phyloP scores from a whole-genome alignment of 768 basidiomycete genomes.

The Sistotremastrum suecicum region DNA sequence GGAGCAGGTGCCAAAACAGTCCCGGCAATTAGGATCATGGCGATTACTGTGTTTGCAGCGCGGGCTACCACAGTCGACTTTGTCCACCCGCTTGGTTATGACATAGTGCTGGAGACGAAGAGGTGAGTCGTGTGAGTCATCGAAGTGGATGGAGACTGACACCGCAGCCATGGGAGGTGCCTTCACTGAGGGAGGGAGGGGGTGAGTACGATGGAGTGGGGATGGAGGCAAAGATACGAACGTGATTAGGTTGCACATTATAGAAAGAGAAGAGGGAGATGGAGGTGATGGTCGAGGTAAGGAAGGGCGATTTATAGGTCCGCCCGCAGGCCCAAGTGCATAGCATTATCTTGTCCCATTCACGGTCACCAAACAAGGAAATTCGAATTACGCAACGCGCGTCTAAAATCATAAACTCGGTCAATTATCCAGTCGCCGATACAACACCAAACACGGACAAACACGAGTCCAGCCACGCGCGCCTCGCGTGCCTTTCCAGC shows the following conservation, averaged over 20 bases:
- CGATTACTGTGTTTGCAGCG: constrained; percentile 26
- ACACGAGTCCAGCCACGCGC: constrained; percentile 7
- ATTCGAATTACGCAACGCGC: no score
- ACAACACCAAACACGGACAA: no score
- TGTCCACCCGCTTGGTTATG: constrained; percentile 37
- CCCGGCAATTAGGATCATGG: constrained; percentile 26
- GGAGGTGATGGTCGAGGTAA: constrained; percentile 6
- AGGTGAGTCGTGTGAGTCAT: constrained; percentile 12
- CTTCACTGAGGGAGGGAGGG: constrained; percentile 37
- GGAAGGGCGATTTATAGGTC: constrained; percentile 12
- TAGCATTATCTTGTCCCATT: no score
- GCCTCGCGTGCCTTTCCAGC: constrained; percentile 20
- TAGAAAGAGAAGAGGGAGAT: constrained; percentile 4
- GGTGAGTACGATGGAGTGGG: constrained; percentile 8
- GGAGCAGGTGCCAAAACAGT: constrained; percentile 23
- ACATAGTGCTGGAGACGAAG: constrained; percentile 43
- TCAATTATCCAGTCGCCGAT: no score
- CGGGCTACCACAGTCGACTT: constrained; percentile 39
- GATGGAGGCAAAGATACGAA: constrained; percentile 15
- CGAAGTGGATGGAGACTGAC: constrained; percentile 14
- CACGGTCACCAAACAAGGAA: no score
- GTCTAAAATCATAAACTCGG: no score
- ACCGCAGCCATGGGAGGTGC: constrained; percentile 62
- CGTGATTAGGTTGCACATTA: constrained; percentile 46
- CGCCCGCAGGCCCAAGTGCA: no score